Percentiles rank a stretch among this genome's conserved stretches.
Evolutionary conservation across 1,284 basidiomycete species (phyloP).

Genomic region (Dichomitus squalens): DNA sequence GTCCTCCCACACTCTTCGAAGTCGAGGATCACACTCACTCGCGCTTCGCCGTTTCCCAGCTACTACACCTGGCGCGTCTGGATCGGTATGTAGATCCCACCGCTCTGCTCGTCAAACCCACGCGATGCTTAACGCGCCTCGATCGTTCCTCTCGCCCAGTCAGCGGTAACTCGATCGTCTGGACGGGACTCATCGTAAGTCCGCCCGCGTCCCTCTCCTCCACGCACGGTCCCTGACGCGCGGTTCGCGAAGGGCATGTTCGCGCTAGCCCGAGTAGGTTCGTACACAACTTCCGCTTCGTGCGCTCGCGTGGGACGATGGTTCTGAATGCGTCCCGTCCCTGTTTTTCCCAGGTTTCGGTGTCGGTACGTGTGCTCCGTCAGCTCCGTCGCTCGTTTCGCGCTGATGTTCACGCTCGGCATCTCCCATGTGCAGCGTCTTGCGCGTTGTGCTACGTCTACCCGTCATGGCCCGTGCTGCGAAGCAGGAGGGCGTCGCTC

Average conservation of each 20-base stretch:
- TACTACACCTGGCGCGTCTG: conserved; percentile 24
- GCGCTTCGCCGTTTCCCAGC: background rate
- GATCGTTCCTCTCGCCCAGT: conserved; percentile 1
- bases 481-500: conserved; percentile 11
- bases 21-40: background rate
- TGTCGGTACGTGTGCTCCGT: conserved; percentile 10
- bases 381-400: background rate
- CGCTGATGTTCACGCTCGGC: background rate
- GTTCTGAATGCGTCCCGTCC: background rate
- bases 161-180: conserved; percentile 16
- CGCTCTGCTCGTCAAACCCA: background rate
- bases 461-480: conserved; percentile 12
- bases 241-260: conserved; percentile 14
- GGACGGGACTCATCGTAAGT: conserved; percentile 19
- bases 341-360: conserved; percentile 13
- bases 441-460: conserved; percentile 17
- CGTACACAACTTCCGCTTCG: background rate
- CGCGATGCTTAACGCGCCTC: background rate
- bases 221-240: background rate
- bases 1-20: background rate
- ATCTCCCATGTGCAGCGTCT: conserved; percentile 5
- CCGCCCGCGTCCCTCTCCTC: no score
- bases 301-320: background rate
- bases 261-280: conserved; percentile 19
- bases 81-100: conserved; percentile 13